phyloP scores from a whole-genome alignment of 805 yeast species.

The Candida yuanshanica region DNA sequence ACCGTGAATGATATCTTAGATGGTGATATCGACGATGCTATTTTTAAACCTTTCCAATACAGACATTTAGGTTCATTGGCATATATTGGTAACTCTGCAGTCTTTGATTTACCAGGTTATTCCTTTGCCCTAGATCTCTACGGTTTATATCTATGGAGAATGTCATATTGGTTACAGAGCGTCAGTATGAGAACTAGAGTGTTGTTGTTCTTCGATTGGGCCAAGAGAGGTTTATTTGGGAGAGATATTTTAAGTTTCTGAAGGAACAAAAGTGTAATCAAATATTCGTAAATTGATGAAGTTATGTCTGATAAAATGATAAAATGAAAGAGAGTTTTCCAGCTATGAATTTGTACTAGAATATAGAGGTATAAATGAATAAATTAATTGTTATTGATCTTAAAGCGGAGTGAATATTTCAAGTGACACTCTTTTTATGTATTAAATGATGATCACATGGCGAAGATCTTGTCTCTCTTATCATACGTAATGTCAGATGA shows the following conservation, averaged over 20 bases:
- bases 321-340: not conserved
- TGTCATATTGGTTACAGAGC: conserved; percentile 62
- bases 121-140: conserved; percentile 59
- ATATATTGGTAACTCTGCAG: conserved; percentile 66
- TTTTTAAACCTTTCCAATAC: conserved; percentile 54
- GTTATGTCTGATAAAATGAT: not conserved
- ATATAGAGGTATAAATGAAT: too few relatives aligned
- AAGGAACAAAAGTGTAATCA: not conserved
- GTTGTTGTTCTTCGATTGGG: conserved; percentile 61
- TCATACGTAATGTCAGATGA: too few relatives aligned
- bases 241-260: conserved; percentile 37
- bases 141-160: conserved; percentile 73
- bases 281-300: too few relatives aligned
- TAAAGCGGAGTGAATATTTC: too few relatives aligned
- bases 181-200: conserved; percentile 61
- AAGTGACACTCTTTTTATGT: too few relatives aligned
- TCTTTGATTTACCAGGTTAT: conserved; percentile 57
- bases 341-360: not conserved
- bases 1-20: conserved; percentile 40
- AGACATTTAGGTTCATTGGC: conserved; percentile 64
- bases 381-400: too few relatives aligned
- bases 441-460: too few relatives aligned
- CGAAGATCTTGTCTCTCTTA: too few relatives aligned
- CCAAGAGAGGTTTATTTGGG: conserved; percentile 54
- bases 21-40: conserved; percentile 51